Evolutionary conservation across 208 protist genomes (phyloP).

Genomic region (Naegleria lovaniensis): DNA sequence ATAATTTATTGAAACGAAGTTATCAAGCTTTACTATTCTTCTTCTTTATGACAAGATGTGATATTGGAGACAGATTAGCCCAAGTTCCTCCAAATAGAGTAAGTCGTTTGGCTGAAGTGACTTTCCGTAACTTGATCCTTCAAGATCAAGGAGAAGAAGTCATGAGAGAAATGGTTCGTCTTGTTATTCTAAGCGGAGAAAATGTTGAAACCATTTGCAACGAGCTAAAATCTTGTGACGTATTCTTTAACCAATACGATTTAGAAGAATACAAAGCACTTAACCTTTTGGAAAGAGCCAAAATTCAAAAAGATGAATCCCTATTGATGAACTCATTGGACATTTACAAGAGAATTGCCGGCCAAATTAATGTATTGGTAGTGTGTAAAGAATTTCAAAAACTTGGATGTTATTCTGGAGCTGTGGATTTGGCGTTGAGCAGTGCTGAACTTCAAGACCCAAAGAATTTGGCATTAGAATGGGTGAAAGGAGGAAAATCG

Average conservation of each 20-base stretch:
- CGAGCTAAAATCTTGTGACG: not conserved
- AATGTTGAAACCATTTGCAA: not conserved
- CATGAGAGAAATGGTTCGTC: not conserved
- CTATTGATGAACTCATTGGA: not conserved
- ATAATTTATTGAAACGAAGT: not conserved
- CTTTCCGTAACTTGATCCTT: not conserved
- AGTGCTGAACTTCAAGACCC: not conserved
- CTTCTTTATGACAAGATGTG: not conserved
- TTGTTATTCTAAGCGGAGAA: not conserved
- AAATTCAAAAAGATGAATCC: not conserved
- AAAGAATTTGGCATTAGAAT: not conserved
- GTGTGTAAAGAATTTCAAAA: not conserved
- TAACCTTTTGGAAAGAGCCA: not conserved
- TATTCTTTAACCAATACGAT: not conserved
- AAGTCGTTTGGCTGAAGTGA: not conserved
- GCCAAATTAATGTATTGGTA: not conserved
- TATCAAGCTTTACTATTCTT: not conserved
- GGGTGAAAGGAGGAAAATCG: not conserved
- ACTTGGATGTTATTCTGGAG: not conserved
- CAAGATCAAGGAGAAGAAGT: not conserved
- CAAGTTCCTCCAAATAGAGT: not conserved
- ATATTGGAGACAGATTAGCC: not conserved
- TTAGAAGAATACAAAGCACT: constrained; percentile 8
- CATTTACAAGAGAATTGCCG: not conserved
- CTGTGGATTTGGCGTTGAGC: constrained; percentile 5